Conservation (phyloP, 345 rosid species). For the Citrus sinensis region DVS_A1.0 CM039169.1:30042001-30042500, state of each 20-base stretch:
- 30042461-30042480: too few relatives aligned
- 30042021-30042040: constrained; percentile 67
- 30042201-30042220: background rate
- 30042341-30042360: background rate
- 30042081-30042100: constrained; percentile 67
- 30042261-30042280: background rate
- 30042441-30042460: too few relatives aligned
- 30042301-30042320: background rate
- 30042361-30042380: background rate
- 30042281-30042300: background rate
- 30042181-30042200: too few relatives aligned
- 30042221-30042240: too few relatives aligned
- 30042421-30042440: background rate
- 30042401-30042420: background rate
- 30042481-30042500: too few relatives aligned
- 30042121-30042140: constrained; percentile 68
- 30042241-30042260: too few relatives aligned
- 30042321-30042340: background rate
- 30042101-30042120: constrained; percentile 80
- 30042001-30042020: constrained; percentile 80
- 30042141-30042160: constrained; percentile 50
- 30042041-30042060: constrained; percentile 66
- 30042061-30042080: constrained; percentile 62
- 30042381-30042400: background rate
- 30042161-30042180: background rate